A percentile compares a stretch with the other conserved stretches of the same genome.
Evolutionary conservation across 495 filamentous ascomycete genomes (phyloP).

Genomic region (Friedmanniomyces endolithicus): DNA sequence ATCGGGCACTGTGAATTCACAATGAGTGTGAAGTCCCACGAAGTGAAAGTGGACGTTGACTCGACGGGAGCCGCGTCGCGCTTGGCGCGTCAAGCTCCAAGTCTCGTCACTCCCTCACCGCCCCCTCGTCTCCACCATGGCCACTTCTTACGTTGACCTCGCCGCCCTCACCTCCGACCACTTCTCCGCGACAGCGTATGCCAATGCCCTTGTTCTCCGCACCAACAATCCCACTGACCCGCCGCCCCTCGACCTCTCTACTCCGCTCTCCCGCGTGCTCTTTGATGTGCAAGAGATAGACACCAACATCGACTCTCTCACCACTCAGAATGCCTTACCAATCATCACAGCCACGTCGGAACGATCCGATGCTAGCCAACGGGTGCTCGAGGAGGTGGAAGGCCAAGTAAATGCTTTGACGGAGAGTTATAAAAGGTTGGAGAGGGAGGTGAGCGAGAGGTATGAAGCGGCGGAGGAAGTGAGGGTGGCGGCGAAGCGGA

Average conservation of each 20-base stretch:
- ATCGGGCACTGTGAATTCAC: background rate
- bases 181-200: constrained; percentile 70
- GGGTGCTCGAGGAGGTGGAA: constrained; percentile 59
- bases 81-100: background rate
- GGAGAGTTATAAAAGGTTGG: constrained; percentile 68
- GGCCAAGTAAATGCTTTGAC: constrained; percentile 65
- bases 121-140: background rate
- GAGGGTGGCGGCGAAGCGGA: constrained; percentile 53
- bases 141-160: constrained; percentile 92
- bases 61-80: background rate
- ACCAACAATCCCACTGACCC: constrained; percentile 87
- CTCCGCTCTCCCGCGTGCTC: constrained; percentile 81
- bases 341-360: constrained; percentile 66
- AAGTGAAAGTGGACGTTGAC: background rate
- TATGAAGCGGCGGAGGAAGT: constrained; percentile 73
- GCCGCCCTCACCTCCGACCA: constrained; percentile 74
- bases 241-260: constrained; percentile 79
- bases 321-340: constrained; percentile 70
- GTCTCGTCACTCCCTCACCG: background rate
- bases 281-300: constrained; percentile 98
- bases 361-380: constrained; percentile 53
- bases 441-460: constrained; percentile 70
- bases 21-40: background rate
- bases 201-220: constrained; percentile 71
- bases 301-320: constrained; percentile 82